Evolutionary conservation across 768 basidiomycete genomes (phyloP).

Genomic region (Psilocybe tampanensis): DNA sequence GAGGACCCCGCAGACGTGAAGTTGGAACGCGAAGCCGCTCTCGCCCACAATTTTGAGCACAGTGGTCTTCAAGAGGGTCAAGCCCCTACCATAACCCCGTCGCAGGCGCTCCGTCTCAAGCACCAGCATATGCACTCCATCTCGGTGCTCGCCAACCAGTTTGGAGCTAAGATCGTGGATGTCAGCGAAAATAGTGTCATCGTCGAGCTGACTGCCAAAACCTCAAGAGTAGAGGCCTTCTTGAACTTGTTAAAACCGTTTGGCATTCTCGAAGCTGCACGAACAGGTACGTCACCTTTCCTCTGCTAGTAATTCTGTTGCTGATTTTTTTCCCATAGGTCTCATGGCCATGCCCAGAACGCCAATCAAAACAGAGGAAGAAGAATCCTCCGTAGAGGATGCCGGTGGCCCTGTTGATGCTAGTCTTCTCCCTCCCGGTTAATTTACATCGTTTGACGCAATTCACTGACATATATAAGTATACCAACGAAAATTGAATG

Average conservation of each 20-base stretch:
- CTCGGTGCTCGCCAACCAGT: slow-evolving; percentile 80
- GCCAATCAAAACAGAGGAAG: slow-evolving; percentile 72
- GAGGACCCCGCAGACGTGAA: slow-evolving; percentile 42
- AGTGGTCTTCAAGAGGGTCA: slow-evolving; percentile 41
- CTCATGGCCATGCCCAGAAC: slow-evolving; percentile 99
- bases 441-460: slow-evolving; percentile 21
- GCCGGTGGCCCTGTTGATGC: slow-evolving; percentile 79
- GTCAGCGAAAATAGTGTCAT: slow-evolving; percentile 94
- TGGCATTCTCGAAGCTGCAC: slow-evolving; percentile 92
- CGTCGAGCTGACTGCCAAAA: slow-evolving; percentile 94
- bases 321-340: slow-evolving; percentile 45
- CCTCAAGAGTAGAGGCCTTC: slow-evolving; percentile 89
- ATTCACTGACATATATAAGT: neutral
- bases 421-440: slow-evolving; percentile 93
- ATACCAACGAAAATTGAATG: too few species aligned
- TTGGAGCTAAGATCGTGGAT: slow-evolving; percentile 92
- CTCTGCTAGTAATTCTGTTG: slow-evolving; percentile 1
- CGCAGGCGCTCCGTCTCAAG: slow-evolving; percentile 86
- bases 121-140: slow-evolving; percentile 91
- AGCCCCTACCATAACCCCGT: slow-evolving; percentile 60
- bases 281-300: slow-evolving; percentile 68
- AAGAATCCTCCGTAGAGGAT: slow-evolving; percentile 45
- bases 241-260: slow-evolving; percentile 90
- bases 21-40: slow-evolving; percentile 66
- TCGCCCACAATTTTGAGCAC: slow-evolving; percentile 81